Evolutionary conservation across 2,329 filamentous ascomycete species (phyloP).

Genomic region (Verticillium tricorpus): DNA sequence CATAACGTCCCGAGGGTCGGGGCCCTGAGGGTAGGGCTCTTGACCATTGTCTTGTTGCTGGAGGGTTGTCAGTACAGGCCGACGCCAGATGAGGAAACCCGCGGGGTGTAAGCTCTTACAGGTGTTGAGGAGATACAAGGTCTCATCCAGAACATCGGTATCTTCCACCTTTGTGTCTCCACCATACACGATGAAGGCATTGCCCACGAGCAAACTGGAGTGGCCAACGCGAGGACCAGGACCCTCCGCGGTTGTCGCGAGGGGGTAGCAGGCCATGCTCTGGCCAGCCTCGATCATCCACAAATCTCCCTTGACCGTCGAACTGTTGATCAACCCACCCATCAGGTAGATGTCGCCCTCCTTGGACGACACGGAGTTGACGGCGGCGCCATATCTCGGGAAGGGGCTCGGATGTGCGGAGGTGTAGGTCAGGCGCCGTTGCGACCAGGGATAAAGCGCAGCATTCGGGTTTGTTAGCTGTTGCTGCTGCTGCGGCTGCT

Average conservation of each 20-base stretch:
- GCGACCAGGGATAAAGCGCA: slow-evolving; percentile 93
- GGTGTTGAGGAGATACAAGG: slow-evolving; percentile 92
- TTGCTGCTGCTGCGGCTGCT: slow-evolving; percentile 2
- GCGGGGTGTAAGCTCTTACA: slow-evolving; percentile 58
- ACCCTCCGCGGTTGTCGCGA: slow-evolving; percentile 87
- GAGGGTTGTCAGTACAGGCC: background rate
- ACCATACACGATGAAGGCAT: slow-evolving; percentile 98
- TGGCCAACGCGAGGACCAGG: slow-evolving; percentile 94
- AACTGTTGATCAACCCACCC: slow-evolving; percentile 92
- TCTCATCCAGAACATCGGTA: slow-evolving; percentile 86
- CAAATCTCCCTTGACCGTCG: slow-evolving; percentile 91
- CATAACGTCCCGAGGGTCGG: slow-evolving; percentile 85
- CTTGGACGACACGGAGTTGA: slow-evolving; percentile 88
- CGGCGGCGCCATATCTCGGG: slow-evolving; percentile 92
- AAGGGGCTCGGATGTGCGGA: slow-evolving; percentile 81
- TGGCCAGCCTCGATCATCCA: slow-evolving; percentile 96
- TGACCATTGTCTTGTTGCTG: slow-evolving; percentile 97
- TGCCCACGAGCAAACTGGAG: slow-evolving; percentile 88
- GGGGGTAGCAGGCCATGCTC: slow-evolving; percentile 84
- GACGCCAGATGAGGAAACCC: slow-evolving; percentile 3
- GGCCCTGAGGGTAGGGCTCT: slow-evolving; percentile 82
- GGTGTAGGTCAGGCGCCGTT: slow-evolving; percentile 81
- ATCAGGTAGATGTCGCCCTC: slow-evolving; percentile 97
- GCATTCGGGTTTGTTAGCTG: slow-evolving; percentile 54
- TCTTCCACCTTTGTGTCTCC: slow-evolving; percentile 98